Evolutionary conservation across 805 yeast species (phyloP).

Genomic region (Cyberlindnera japonica): DNA sequence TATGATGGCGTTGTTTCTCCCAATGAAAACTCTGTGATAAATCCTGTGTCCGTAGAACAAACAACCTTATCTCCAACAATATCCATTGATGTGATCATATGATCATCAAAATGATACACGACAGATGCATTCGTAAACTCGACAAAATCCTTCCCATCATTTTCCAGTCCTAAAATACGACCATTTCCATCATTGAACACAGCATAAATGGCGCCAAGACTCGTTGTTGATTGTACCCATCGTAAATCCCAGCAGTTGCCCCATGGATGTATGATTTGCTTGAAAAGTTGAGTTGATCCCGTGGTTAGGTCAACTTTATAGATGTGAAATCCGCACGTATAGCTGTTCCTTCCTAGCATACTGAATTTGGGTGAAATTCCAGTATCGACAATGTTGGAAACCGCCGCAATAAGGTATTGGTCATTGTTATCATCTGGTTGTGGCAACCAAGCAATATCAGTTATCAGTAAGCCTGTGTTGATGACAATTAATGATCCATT

Average conservation of each 20-base stretch:
- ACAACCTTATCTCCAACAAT: constrained; percentile 42
- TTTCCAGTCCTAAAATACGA: constrained; percentile 41
- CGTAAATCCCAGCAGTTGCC: constrained; percentile 43
- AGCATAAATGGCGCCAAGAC: constrained; percentile 46
- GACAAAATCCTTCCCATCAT: constrained; percentile 12
- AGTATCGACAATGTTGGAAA: constrained; percentile 35
- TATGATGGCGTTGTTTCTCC: constrained; percentile 32
- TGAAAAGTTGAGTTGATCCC: constrained; percentile 29
- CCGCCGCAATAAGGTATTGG: constrained; percentile 49
- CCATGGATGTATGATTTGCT: constrained; percentile 34
- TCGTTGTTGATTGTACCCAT: constrained; percentile 39
- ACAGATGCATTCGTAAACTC: constrained; percentile 27
- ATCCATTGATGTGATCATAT: constrained; percentile 44
- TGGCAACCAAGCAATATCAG: constrained; percentile 52
- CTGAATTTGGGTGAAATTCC: constrained; percentile 28
- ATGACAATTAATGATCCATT: constrained; percentile 37
- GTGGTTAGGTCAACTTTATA: constrained; percentile 36
- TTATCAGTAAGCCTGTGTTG: constrained; percentile 49
- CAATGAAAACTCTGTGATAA: constrained; percentile 48
- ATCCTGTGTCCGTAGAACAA: constrained; percentile 59
- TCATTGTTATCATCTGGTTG: constrained; percentile 21
- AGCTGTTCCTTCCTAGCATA: constrained; percentile 27
- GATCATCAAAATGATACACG: constrained; percentile 25
- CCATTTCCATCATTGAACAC: constrained; percentile 56
- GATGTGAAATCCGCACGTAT: constrained; percentile 41